Base-by-base conservation (phyloP, 2,329 filamentous ascomycete species). In the Gyromitra esculenta region DNA sequence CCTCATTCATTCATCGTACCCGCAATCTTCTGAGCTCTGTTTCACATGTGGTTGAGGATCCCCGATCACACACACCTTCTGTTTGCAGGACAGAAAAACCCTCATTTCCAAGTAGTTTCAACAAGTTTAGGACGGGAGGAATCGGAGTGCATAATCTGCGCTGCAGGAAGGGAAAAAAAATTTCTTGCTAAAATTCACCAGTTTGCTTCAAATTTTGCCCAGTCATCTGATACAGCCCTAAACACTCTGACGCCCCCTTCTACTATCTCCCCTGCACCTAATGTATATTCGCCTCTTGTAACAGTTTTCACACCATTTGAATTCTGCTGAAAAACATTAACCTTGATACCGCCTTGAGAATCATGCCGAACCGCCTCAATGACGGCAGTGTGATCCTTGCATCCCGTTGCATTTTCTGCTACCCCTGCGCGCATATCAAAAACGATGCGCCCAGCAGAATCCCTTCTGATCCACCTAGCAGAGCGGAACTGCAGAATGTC, bases 401-500 rank as follows among this genome's bases (percentile, higher is more conserved):
- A 76, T 9, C 69, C 74, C 37, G 25, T 15, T 31, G 69, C 37
- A 15, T 25, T 43, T 41, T 76, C 74, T 13, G 82, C 82, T 21
- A 56, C 78, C n/a, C 81, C 82, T 6, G 81, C 81, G 76, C 79
- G 81, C 54, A 73, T 73, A 39, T 76, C 69, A 39, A 68, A 76
- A 18, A 73, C n/a, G 21, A 69, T 41, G 13, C 56, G 56, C 21
- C 69, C 74, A 63, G 9, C 41, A 13, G 48, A 56, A 39, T 76
- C 69, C 48, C 57, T 73, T 56, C 77, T 81, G 54, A 80, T 80
- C 74, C 83, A 83, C 45, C 81, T 78, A 21, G 81, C 79, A 13
- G 77, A 79, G 5, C 80, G 79, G 43, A 84, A 80, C 64, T 84
- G 82, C 8, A 84, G 65, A n/a, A 84, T 81, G 77, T 84, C 83